Conservation (phyloP, 176 grass and related monocot genomes). For the Zoysia pacifica region DNA sequence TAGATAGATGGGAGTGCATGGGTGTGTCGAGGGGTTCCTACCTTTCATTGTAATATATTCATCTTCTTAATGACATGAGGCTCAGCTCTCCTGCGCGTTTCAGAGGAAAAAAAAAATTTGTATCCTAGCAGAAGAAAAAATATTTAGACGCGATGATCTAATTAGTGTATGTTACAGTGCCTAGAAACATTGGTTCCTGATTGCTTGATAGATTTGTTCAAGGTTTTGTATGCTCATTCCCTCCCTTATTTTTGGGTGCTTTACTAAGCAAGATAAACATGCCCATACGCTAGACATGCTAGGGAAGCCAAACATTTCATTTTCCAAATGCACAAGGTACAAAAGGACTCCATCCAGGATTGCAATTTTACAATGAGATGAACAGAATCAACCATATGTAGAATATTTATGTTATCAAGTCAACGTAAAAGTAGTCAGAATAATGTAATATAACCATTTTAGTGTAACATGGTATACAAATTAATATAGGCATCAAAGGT, state of each 20-base stretch:
- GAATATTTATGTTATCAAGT: neutral
- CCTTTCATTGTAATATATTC: too few species aligned
- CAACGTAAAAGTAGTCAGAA: neutral
- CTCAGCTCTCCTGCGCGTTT: too few species aligned
- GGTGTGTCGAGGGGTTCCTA: too few species aligned
- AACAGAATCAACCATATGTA: too few species aligned
- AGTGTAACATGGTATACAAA: neutral
- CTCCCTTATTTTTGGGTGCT: neutral
- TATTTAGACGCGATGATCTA: constrained; percentile 7
- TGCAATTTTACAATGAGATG: neutral
- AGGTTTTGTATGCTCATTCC: constrained; percentile 8
- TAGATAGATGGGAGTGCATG: neutral
- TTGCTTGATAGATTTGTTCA: constrained; percentile 4
- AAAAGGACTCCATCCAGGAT: neutral
- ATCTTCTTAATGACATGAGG: too few species aligned
- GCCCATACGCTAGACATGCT: neutral
- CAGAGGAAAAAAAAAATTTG: too few species aligned
- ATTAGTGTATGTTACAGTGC: neutral
- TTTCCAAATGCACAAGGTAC: neutral
- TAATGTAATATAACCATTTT: neutral
- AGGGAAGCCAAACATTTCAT: neutral
- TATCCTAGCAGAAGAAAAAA: neutral
- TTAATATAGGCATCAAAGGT: neutral
- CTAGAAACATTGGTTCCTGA: neutral
- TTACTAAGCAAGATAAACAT: neutral